These are phyloP conservation scores for Chytridium lagenaria DNA, from an alignment of 371 early-diverging fungal genomes.

Conservation along the genomic window DNA sequence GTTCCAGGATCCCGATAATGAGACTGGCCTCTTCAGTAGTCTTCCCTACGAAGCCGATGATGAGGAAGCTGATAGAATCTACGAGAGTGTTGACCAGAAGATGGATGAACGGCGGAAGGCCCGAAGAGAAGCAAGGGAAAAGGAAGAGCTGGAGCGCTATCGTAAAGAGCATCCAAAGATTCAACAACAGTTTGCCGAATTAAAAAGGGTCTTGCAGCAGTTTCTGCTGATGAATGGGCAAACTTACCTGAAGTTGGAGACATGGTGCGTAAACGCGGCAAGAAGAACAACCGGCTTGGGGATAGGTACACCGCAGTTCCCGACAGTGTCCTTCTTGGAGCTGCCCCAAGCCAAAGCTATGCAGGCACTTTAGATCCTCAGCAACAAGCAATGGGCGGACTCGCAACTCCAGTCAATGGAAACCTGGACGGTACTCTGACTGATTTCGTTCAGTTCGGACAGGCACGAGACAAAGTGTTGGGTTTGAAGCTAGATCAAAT, in stretches of 20 bases:
- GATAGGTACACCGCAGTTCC: constrained; percentile 84
- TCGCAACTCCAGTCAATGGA: constrained; percentile 44
- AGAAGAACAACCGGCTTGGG: constrained; percentile 51
- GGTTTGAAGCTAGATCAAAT: constrained; percentile 88
- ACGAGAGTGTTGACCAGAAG: constrained; percentile 85
- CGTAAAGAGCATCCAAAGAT: constrained; percentile 65
- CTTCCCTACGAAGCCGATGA: constrained; percentile 94
- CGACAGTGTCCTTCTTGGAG: constrained; percentile 75
- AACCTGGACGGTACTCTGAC: constrained; percentile 58
- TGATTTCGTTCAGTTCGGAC: constrained; percentile 90
- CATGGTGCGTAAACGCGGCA: constrained; percentile 78
- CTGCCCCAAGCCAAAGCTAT: constrained; percentile 24
- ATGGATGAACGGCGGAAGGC: constrained; percentile 86
- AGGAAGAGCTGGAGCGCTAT: constrained; percentile 61
- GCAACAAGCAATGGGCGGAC: constrained; percentile 43
- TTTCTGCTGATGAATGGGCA: constrained; percentile 90
- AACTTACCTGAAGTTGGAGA: constrained; percentile 92
- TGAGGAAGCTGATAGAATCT: constrained; percentile 95
- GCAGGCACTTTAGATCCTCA: constrained; percentile 63
- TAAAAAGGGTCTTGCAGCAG: constrained; percentile 81
- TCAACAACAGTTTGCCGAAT: constrained; percentile 89
- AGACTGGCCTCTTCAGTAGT: constrained; percentile 85
- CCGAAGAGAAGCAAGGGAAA: constrained; percentile 56
- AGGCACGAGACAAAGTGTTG: constrained; percentile 90
- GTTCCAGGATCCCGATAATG: constrained; percentile 91